Percentiles rank a stretch among this genome's conserved stretches.
These are phyloP conservation scores for Arthrobotrys entomopaga DNA, from an alignment of 2,329 filamentous ascomycete genomes.

Conservation along the genomic window DNA sequence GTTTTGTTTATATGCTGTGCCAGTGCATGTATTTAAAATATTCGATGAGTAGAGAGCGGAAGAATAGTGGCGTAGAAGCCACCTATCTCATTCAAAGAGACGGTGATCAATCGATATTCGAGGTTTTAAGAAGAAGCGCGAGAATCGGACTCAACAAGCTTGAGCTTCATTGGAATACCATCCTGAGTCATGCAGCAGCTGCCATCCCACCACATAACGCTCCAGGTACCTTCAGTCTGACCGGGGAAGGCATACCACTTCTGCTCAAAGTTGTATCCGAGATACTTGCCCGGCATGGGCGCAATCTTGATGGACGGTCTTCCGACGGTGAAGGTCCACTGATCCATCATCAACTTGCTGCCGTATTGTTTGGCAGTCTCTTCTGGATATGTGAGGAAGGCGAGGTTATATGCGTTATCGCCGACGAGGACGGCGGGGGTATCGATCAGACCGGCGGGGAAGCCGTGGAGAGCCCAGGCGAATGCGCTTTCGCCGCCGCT, in stretches of 20 bases:
- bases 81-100: neutral
- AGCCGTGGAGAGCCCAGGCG: constrained; percentile 46
- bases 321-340: constrained; percentile 47
- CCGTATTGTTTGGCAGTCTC: constrained; percentile 41
- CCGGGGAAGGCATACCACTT: constrained; percentile 51
- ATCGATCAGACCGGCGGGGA: constrained; percentile 47
- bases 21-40: too few relatives aligned
- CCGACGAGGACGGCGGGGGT: constrained; percentile 43
- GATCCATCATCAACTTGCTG: constrained; percentile 37
- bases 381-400: constrained; percentile 43
- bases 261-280: constrained; percentile 53
- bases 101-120: neutral
- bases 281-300: constrained; percentile 46
- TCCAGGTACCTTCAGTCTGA: constrained; percentile 39
- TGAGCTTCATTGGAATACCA: constrained; percentile 49
- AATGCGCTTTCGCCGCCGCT: constrained; percentile 27
- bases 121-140: constrained; percentile 22
- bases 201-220: constrained; percentile 53
- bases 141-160: constrained; percentile 32
- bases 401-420: constrained; percentile 23
- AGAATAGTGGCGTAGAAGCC: constrained; percentile 1
- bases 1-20: constrained; percentile 8
- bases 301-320: constrained; percentile 45
- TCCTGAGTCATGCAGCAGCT: constrained; percentile 44
- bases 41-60: constrained; percentile 29